These are phyloP conservation scores for Tylopilus vinaceipallidus DNA, from an alignment of 768 basidiomycete species.

Conservation along the genomic window DNA sequence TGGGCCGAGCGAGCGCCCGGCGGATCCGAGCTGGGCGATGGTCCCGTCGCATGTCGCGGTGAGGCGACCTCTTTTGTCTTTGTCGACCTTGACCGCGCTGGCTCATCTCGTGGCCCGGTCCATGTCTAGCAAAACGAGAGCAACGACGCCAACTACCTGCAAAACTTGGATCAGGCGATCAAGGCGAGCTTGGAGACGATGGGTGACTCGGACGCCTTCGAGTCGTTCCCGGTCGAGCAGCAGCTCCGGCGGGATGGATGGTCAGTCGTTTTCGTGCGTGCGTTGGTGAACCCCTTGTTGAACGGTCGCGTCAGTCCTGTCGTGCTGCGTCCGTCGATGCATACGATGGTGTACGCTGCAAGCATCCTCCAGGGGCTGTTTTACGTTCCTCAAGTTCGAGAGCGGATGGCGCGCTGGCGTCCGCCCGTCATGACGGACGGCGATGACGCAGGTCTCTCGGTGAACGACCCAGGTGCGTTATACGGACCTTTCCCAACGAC, in stretches of 20 bases:
- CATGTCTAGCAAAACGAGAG: slow-evolving; percentile 30
- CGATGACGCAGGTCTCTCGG: slow-evolving; percentile 26
- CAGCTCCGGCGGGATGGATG: slow-evolving; percentile 54
- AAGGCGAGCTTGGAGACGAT: slow-evolving; percentile 59
- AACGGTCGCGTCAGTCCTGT: slow-evolving; percentile 53
- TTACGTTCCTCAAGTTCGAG: slow-evolving; percentile 68
- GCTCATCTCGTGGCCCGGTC: background rate
- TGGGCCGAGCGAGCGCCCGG: slow-evolving; percentile 57
- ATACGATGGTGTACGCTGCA: slow-evolving; percentile 55
- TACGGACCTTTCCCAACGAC: slow-evolving; percentile 7
- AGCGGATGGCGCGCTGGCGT: slow-evolving; percentile 38
- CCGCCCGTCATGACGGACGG: slow-evolving; percentile 20
- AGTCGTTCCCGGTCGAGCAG: slow-evolving; percentile 51
- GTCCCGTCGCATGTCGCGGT: slow-evolving; percentile 59
- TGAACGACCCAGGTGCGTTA: slow-evolving; percentile 37
- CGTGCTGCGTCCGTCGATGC: slow-evolving; percentile 56
- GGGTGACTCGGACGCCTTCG: slow-evolving; percentile 50
- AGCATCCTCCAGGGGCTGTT: slow-evolving; percentile 56
- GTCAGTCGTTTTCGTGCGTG: slow-evolving; percentile 36
- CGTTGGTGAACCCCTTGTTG: background rate
- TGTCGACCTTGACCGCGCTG: background rate
- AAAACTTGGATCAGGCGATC: slow-evolving; percentile 65
- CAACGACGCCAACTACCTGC: slow-evolving; percentile 52
- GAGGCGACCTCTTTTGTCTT: slow-evolving; percentile 16
- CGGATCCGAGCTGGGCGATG: slow-evolving; percentile 67